Evolutionary conservation across 2,329 filamentous ascomycete genomes (phyloP).

Genomic region (Mycosphaerella sp.): DNA sequence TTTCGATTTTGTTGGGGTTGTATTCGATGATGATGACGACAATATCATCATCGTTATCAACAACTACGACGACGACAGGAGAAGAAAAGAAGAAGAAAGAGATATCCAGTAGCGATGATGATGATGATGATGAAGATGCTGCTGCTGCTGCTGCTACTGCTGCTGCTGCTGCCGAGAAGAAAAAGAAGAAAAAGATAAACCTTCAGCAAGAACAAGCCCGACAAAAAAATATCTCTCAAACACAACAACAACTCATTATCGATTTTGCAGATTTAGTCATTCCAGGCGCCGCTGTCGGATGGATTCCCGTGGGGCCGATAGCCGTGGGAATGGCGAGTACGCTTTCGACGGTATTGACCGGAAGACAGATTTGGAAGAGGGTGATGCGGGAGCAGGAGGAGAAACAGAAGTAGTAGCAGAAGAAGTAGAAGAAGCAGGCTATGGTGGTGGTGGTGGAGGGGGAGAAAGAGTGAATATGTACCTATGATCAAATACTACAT

Average conservation of each 20-base stretch:
- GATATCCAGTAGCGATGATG: no score
- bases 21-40: conserved; percentile 25
- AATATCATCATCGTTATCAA: no score
- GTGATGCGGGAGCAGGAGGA: conserved; percentile 13
- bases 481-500: neutral
- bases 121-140: no score
- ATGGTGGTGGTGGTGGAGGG: no score
- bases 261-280: conserved; percentile 58
- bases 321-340: conserved; percentile 55
- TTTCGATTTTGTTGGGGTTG: conserved; percentile 41
- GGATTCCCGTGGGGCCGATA: conserved; percentile 49
- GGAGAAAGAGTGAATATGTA: no score
- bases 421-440: neutral
- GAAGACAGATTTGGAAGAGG: conserved; percentile 52
- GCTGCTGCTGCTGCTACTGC: no score
- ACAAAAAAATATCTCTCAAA: no score
- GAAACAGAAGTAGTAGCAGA: neutral
- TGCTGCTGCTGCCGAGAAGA: no score
- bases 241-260: conserved; percentile 41
- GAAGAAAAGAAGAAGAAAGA: neutral
- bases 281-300: conserved; percentile 55
- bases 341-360: conserved; percentile 56
- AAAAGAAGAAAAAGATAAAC: no score
- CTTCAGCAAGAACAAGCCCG: no score
- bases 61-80: neutral